Base-by-base conservation (phyloP, 2,329 filamentous ascomycete species). In the Thermomyces lanuginosus region DNA sequence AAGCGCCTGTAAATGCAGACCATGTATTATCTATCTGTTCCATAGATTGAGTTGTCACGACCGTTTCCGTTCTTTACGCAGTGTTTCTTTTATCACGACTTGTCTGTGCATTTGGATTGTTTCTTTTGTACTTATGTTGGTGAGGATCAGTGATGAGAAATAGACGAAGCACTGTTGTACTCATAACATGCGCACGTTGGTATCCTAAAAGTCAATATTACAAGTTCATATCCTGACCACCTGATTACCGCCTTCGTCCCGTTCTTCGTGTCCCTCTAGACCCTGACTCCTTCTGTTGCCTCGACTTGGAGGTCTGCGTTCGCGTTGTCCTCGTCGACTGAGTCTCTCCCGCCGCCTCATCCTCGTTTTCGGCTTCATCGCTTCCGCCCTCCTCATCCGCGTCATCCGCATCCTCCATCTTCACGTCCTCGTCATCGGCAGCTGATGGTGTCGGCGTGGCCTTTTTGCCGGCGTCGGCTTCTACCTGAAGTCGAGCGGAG, bases 1-100 rank as follows among this genome's bases (percentile, higher is more conserved):
- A 63, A 64, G 49, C 63, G 64, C 36, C 54, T 74, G 43, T 60
- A 58, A 51, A 41, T 33, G 22, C 24, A 10, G 26, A 21, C 27
- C 27, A 26, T 53, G 45, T 52, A 51, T 45, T 51, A 52, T 53
- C 43, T 45, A 40, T 34, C 38, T 33, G 41, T 39, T 48, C 43
- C 40, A 7, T 26, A 21, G 22, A 34, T 21, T 21, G 20, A 17
- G 21, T 23, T 41, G 40, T 37, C 38, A 43, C 47, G 45, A 51
- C 50, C 45, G 42, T 47, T 43, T 42, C 38, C n/a, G n/a, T n/a
- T n/a, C n/a, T n/a, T n/a, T n/a, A n/a, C n/a, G n/a, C n/a, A n/a
- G n/a, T n/a, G n/a, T n/a, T n/a, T n/a, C n/a, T n/a, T n/a, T n/a
- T n/a, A n/a, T n/a, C n/a, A n/a, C n/a, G n/a, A n/a, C n/a, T n/a